A percentile compares a stretch with the other conserved stretches of the same genome.
Conservation (phyloP, 768 basidiomycete species). For the Auriculariales sp. region DNA sequence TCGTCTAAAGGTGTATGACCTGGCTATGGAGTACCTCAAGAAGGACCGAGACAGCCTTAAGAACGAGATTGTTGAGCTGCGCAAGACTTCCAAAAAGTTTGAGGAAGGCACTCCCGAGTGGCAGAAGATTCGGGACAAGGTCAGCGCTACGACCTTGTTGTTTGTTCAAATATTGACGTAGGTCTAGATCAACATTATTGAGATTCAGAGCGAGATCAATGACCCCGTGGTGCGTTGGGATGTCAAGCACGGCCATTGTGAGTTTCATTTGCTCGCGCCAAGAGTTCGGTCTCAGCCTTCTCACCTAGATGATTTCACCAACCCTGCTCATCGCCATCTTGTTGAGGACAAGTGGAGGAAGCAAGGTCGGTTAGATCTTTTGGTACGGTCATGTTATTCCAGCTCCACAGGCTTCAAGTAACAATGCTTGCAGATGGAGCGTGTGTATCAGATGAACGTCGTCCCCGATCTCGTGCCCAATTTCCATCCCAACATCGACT, state of each 20-base stretch:
- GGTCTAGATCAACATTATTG: constrained; percentile 45
- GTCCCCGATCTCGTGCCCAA: constrained; percentile 73
- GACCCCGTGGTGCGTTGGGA: constrained; percentile 72
- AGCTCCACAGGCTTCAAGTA: not conserved
- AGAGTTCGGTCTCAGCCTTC: too few species aligned
- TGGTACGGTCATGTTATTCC: constrained; percentile 35
- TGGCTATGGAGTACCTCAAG: constrained; percentile 58
- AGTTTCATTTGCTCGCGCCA: constrained; percentile 19
- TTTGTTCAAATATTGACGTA: too few species aligned
- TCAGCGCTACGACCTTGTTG: too few species aligned
- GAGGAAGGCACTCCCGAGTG: constrained; percentile 14
- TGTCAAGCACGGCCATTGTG: constrained; percentile 67
- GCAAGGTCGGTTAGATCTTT: constrained; percentile 67
- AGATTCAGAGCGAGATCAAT: constrained; percentile 72
- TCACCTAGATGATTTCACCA: constrained; percentile 18
- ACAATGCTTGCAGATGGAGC: constrained; percentile 57
- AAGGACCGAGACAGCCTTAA: constrained; percentile 41
- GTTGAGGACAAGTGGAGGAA: constrained; percentile 76
- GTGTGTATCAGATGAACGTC: constrained; percentile 80
- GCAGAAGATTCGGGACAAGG: constrained; percentile 31
- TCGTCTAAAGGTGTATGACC: constrained; percentile 40
- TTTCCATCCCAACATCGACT: constrained; percentile 58
- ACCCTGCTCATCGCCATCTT: constrained; percentile 60
- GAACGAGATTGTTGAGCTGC: constrained; percentile 26
- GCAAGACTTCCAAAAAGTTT: not conserved